Base-by-base conservation (phyloP, 352 stramenopile species). In the Pythium phragmitis region DNA sequence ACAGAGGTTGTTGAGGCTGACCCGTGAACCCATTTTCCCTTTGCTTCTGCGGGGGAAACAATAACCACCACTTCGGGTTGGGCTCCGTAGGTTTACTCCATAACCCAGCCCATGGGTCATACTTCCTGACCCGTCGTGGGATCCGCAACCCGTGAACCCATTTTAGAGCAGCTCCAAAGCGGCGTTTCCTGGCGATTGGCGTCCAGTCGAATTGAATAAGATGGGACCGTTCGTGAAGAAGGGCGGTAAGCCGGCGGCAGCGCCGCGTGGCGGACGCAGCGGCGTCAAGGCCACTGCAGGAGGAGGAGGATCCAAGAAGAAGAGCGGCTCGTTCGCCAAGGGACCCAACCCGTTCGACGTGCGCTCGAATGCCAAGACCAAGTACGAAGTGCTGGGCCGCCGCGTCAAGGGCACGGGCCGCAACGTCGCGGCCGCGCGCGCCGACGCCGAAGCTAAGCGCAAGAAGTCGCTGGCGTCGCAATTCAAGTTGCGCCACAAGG, bases 341-440 rank as follows among this genome's bases (percentile, higher is more conserved):
- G 80, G 80, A 43, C 57, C 55, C n/a, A 98, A 98, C 60, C 91
- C 91, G 33, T 98, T 98, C 53, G 91, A 98, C 64, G 85, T 91
- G 56, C 89, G 89, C 54, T 75, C 85, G 16, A 97, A 97, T 67
- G 72, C 74, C 39, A 79, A 76, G 37, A 89, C 89, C 64, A 98
- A 98, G 70, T 90, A 96, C 74, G 84, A 96, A 53, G 90, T 98
- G 52, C 76, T 98, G 26, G 92, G 92, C 26, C 83, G 89, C 21
- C 85, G 82, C 60, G 83, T 97, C 42, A 97, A 97, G 64, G 91
- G 91, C 23, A 76, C 92, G 60, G 84, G 81, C 26, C 88, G 91
- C 41, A 96, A 98, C 71, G 91, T 98, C 37, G 88, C 85, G 0
- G 77, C 77, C 7, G 91, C 91, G 12, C 83, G 91, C 30, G 75